Evolutionary conservation across 2,329 filamentous ascomycete genomes (phyloP).

Genomic region (Monosporascus cannonballus): DNA sequence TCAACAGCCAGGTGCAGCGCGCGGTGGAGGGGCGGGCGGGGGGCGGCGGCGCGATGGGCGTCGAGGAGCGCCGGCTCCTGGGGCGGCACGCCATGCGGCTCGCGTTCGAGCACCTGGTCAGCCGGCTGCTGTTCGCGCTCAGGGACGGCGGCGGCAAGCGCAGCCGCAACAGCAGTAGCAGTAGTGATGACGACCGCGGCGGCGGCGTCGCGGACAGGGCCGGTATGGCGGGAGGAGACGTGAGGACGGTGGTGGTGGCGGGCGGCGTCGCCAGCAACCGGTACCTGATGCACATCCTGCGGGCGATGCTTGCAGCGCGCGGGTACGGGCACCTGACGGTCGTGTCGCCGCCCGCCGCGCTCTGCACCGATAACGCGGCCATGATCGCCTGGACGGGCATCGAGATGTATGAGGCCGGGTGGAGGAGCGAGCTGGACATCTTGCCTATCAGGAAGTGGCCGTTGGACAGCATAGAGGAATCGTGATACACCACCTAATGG

Average conservation of each 20-base stretch:
- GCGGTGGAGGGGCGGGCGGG: slow-evolving; percentile 34
- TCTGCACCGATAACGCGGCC: slow-evolving; percentile 93
- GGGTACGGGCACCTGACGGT: slow-evolving; percentile 58
- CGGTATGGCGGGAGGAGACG: slow-evolving; percentile 18
- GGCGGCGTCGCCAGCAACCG: slow-evolving; percentile 86
- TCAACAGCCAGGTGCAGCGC: slow-evolving; percentile 59
- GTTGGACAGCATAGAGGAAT: slow-evolving; percentile 44
- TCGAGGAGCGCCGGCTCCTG: slow-evolving; percentile 60
- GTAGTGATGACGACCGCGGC: slow-evolving; percentile 16
- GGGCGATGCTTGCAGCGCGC: slow-evolving; percentile 53
- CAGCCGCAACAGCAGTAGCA: background rate
- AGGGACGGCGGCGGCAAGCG: slow-evolving; percentile 16
- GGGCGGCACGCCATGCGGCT: slow-evolving; percentile 71
- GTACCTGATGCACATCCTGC: slow-evolving; percentile 65
- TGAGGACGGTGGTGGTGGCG: slow-evolving; percentile 69
- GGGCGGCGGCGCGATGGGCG: slow-evolving; percentile 30
- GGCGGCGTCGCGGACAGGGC: slow-evolving; percentile 3
- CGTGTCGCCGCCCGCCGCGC: slow-evolving; percentile 64
- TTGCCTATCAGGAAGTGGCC: slow-evolving; percentile 65
- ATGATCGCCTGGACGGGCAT: slow-evolving; percentile 95
- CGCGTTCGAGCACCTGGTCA: slow-evolving; percentile 81
- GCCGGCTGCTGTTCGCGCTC: slow-evolving; percentile 66
- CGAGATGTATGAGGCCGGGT: slow-evolving; percentile 85
- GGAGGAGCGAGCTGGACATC: slow-evolving; percentile 54
- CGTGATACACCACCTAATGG: no score